These are phyloP conservation scores for Penicillium pancosmium DNA, from an alignment of 495 filamentous ascomycete species.

Conservation along the genomic window DNA sequence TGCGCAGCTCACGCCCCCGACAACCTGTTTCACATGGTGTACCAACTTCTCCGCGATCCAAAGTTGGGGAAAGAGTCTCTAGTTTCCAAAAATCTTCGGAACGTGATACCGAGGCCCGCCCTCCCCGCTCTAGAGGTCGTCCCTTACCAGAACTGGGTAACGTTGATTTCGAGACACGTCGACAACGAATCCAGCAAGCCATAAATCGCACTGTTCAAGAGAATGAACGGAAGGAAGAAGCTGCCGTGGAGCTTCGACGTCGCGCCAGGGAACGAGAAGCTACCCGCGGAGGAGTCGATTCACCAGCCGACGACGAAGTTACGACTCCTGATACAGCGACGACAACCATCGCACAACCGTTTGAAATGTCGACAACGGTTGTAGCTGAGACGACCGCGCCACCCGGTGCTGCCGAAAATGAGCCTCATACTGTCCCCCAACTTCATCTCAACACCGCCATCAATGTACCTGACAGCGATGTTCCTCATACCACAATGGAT, in stretches of 20 bases:
- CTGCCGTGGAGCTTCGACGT: constrained; percentile 48
- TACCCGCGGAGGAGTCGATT: constrained; percentile 27
- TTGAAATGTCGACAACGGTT: constrained; percentile 31
- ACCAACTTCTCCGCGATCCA: constrained; percentile 66
- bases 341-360: constrained; percentile 20
- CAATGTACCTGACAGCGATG: constrained; percentile 10
- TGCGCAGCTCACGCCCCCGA: constrained; percentile 80
- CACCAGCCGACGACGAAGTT: constrained; percentile 20
- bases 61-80: constrained; percentile 52
- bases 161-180: constrained; percentile 77
- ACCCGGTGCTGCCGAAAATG: constrained; percentile 4
- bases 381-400: constrained; percentile 26
- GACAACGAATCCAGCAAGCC: constrained; percentile 76
- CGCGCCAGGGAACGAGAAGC: constrained; percentile 39
- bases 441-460: constrained; percentile 36
- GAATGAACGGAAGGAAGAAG: constrained; percentile 61
- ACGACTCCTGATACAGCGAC: constrained; percentile 29
- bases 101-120: constrained; percentile 32
- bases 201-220: constrained; percentile 77
- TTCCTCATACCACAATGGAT: constrained; percentile 47
- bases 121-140: constrained; percentile 41
- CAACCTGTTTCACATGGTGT: constrained; percentile 77
- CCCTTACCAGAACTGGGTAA: constrained; percentile 62
- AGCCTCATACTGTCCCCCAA: constrained; percentile 23
- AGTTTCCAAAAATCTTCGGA: constrained; percentile 41